Evolutionary conservation across 306 rosid species (phyloP).

Genomic region (Dalbergia oliveri): DNA sequence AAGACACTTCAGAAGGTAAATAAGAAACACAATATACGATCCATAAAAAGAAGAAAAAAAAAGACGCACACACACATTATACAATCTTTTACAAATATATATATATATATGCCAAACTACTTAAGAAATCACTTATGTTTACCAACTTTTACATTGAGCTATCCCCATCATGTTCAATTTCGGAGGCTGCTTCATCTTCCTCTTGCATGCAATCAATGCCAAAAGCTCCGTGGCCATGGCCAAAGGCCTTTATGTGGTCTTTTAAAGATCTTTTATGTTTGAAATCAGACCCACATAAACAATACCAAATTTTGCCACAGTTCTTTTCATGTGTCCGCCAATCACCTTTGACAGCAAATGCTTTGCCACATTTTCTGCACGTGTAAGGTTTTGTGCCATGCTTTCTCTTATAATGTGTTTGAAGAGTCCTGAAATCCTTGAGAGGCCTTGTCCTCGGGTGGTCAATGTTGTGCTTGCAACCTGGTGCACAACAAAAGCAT

Average conservation of each 20-base stretch:
- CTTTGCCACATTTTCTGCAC: conserved; percentile 65
- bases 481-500: conserved; percentile 31
- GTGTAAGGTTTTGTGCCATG: conserved; percentile 69
- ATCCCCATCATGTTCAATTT: conserved; percentile 40
- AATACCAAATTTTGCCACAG: conserved; percentile 72
- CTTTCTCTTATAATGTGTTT: conserved; percentile 76
- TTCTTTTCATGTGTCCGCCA: conserved; percentile 84
- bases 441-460: conserved; percentile 69
- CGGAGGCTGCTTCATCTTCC: background rate
- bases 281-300: conserved; percentile 76
- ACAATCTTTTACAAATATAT: background rate
- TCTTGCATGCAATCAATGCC: background rate
- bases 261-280: conserved; percentile 78
- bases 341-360: conserved; percentile 77
- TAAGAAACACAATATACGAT: too few species aligned
- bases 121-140: background rate
- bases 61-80: background rate
- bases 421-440: conserved; percentile 75
- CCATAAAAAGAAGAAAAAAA: background rate
- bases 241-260: conserved; percentile 72
- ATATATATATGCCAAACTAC: background rate
- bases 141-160: conserved; percentile 7
- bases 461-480: conserved; percentile 76
- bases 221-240: conserved; percentile 30
- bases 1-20: too few species aligned